Base-by-base conservation (phyloP, 805 yeast genomes). In the Citeromyces nyonsensis region DNA sequence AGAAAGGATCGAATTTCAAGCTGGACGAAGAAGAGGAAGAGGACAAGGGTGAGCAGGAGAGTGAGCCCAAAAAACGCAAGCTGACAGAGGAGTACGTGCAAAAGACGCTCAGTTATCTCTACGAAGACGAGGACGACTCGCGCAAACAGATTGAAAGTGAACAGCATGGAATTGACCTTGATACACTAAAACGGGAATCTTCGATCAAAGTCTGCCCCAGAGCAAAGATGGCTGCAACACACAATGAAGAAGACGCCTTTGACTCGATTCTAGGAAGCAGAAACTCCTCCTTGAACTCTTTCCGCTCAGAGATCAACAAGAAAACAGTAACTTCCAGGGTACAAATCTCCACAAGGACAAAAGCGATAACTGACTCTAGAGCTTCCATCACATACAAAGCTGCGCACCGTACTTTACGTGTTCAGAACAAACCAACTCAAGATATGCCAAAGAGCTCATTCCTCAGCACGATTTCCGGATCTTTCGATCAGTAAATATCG, bases 21-120 rank as follows among this genome's bases (percentile, higher is more conserved):
- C 9, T 14, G 35, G 38, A 7, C 5, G 27, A 28, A 6, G 30
- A 59, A 3, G 62, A 56, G n/a, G 40, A 44, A 4, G 33, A 33
- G 22, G 41, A 35, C 5, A 38, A 32, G 5, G 30, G 35, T n/a
- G 42, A 43, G 10, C 36, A 40, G 12, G 44, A 14, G 15, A 31
- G 26, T 6, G 31, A 22, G 8, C 33, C 34, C 12, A 38, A 35
- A 6, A 32, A 32, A 25, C 31, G 28, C 20, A 27, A 24, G 5
- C 24, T 32, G 10, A 34, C 36, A 10, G 31, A 34, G 15, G 36
- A 15, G n/a, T 34, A 30, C 18, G 33, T 34, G 8, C 36, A 34
- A 11, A 30, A 30, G 33, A 20, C 29, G 20, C 31, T 34, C 27
- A 30, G 33, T 6, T 34, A 30, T 15, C 28, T 34, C 13, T 29